A percentile compares a stretch with the other conserved stretches of the same genome.
phyloP scores from a whole-genome alignment of 768 basidiomycete genomes.

The Tricholoma matsutake region DNA sequence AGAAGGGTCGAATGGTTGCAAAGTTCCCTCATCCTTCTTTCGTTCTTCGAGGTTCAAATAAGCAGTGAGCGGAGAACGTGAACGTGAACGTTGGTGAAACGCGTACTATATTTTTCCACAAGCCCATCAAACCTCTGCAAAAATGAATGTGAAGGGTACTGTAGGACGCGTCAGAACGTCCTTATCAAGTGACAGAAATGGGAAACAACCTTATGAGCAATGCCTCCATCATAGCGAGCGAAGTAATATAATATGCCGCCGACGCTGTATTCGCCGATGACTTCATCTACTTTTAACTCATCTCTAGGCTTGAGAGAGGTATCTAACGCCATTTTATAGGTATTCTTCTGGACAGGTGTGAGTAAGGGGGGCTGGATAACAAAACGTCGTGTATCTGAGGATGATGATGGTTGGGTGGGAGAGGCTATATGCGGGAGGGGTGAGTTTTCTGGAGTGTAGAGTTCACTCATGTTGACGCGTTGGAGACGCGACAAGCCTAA shows the following conservation, averaged over 20 bases:
- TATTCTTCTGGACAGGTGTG: conserved; percentile 32
- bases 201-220: conserved; percentile 49
- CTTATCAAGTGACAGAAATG: background rate
- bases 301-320: conserved; percentile 31
- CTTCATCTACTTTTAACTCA: conserved; percentile 36
- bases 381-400: conserved; percentile 12
- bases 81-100: background rate
- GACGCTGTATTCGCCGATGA: conserved; percentile 56
- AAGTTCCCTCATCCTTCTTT: conserved; percentile 39
- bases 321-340: conserved; percentile 38
- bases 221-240: conserved; percentile 56
- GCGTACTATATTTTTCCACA: conserved; percentile 56
- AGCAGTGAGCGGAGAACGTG: background rate
- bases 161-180: conserved; percentile 25
- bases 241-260: conserved; percentile 50
- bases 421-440: background rate
- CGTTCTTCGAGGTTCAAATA: conserved; percentile 34
- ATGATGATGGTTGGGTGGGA: conserved; percentile 1
- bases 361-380: conserved; percentile 40
- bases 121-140: conserved; percentile 37
- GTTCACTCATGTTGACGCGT: conserved; percentile 14
- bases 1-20: conserved; percentile 59
- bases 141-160: conserved; percentile 46
- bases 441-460: conserved; percentile 20
- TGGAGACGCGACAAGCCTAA: background rate